phyloP scores from a whole-genome alignment of 169 alveolate genomes.

The Cytauxzoon felis region DNA sequence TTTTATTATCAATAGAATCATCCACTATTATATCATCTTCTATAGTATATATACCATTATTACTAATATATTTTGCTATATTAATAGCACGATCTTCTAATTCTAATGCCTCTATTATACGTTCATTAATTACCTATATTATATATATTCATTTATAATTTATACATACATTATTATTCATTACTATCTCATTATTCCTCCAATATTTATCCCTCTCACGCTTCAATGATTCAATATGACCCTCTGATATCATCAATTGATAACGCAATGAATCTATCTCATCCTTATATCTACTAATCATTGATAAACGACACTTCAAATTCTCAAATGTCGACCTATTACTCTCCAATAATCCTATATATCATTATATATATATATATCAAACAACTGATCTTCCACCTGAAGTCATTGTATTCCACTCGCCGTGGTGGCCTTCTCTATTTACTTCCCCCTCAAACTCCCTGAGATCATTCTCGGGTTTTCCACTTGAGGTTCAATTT shows the following conservation, averaged over 20 bases:
- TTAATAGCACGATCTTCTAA: slow-evolving; percentile 54
- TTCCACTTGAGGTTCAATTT: too few relatives aligned
- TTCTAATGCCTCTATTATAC: slow-evolving; percentile 42
- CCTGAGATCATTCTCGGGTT: too few relatives aligned
- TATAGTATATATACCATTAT: too few relatives aligned
- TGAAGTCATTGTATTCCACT: too few relatives aligned
- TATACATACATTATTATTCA: slow-evolving; percentile 4
- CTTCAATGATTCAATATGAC: slow-evolving; percentile 22
- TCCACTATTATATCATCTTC: too few relatives aligned
- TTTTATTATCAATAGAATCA: neutral
- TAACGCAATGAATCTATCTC: slow-evolving; percentile 25
- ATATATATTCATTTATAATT: neutral
- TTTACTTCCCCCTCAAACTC: too few relatives aligned
- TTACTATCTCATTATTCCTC: neutral
- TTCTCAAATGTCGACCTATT: slow-evolving; percentile 38
- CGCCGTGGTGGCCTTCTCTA: too few relatives aligned
- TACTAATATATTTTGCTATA: slow-evolving; percentile 48
- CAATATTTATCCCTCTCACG: slow-evolving; percentile 45
- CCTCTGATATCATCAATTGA: slow-evolving; percentile 22
- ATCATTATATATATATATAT: too few relatives aligned
- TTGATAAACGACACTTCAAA: slow-evolving; percentile 46
- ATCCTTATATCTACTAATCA: slow-evolving; percentile 8
- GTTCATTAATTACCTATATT: slow-evolving; percentile 6
- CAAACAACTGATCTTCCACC: too few relatives aligned
- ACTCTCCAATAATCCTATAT: slow-evolving; percentile 41